Evolutionary conservation across 1,139 yeast species (phyloP).

Genomic region (Magnusiomyces ingens): DNA sequence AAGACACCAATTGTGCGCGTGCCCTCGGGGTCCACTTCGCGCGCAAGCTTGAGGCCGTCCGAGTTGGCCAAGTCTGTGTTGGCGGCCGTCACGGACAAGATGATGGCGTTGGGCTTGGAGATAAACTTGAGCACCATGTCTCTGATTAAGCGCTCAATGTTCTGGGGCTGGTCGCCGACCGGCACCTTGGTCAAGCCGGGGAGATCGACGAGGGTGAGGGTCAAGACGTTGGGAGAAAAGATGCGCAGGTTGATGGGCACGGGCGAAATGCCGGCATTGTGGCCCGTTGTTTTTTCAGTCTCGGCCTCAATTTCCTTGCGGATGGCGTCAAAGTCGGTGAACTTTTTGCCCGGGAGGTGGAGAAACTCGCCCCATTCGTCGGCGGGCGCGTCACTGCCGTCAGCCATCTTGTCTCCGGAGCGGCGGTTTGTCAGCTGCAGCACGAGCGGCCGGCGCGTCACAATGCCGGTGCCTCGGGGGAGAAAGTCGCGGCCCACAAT

Average conservation of each 20-base stretch:
- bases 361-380: constrained; percentile 96
- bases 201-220: constrained; percentile 90
- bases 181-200: constrained; percentile 99
- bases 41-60: constrained; percentile 91
- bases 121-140: constrained; percentile 93
- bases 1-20: constrained; percentile 92
- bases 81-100: constrained; percentile 92
- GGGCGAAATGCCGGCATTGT: constrained; percentile 85
- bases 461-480: constrained; percentile 95
- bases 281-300: constrained; percentile 91
- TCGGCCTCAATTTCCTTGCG: constrained; percentile 87
- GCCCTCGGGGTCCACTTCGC: constrained; percentile 98
- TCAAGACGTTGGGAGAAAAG: constrained; percentile 91
- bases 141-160: constrained; percentile 88
- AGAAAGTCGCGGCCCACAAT: constrained; percentile 92
- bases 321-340: constrained; percentile 84
- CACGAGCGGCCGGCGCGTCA: constrained; percentile 86
- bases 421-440: constrained; percentile 74
- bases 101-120: constrained; percentile 92
- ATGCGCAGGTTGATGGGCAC: constrained; percentile 90
- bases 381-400: constrained; percentile 18
- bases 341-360: constrained; percentile 84
- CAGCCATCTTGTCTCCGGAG: constrained; percentile 16
- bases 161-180: constrained; percentile 99
- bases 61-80: constrained; percentile 97